Conservation (phyloP, 306 rosid genomes). For the Ormosia emarginata region DNA sequence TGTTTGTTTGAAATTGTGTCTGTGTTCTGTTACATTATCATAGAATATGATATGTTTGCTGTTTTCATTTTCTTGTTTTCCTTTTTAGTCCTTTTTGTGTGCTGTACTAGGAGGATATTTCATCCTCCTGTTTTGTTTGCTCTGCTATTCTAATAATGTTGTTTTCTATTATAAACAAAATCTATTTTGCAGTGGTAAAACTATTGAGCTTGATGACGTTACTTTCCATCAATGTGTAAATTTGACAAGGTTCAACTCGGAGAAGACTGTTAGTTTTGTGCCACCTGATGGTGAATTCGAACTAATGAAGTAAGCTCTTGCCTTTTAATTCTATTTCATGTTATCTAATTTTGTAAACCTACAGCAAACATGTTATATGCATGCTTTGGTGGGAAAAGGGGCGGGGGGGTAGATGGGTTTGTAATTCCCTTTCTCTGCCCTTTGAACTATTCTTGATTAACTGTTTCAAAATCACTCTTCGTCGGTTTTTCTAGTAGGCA, state of each 20-base stretch:
- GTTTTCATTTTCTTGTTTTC: not conserved
- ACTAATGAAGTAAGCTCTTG: constrained; percentile 78
- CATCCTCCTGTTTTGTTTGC: not conserved
- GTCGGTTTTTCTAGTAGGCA: constrained; percentile 9
- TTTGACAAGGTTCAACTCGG: constrained; percentile 90
- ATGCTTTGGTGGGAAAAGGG: not conserved
- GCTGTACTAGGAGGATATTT: not conserved
- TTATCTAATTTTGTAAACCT: not conserved
- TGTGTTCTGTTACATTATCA: not conserved
- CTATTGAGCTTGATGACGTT: constrained; percentile 93
- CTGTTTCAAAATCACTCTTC: not conserved
- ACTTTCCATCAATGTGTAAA: constrained; percentile 97
- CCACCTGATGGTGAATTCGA: constrained; percentile 98
- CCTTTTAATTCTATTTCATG: not conserved
- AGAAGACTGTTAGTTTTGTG: constrained; percentile 96
- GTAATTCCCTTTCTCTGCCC: not conserved
- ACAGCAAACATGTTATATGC: not conserved
- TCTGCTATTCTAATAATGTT: not conserved
- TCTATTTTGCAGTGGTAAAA: constrained; percentile 75
- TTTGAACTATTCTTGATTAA: not conserved
- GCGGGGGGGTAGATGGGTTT: not conserved
- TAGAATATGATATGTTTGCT: not conserved
- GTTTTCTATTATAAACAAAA: not conserved
- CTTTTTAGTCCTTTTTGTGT: not conserved
- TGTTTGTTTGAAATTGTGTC: not conserved